phyloP scores from a whole-genome alignment of 148 eudicot species.

The Cornus florida region DNA sequence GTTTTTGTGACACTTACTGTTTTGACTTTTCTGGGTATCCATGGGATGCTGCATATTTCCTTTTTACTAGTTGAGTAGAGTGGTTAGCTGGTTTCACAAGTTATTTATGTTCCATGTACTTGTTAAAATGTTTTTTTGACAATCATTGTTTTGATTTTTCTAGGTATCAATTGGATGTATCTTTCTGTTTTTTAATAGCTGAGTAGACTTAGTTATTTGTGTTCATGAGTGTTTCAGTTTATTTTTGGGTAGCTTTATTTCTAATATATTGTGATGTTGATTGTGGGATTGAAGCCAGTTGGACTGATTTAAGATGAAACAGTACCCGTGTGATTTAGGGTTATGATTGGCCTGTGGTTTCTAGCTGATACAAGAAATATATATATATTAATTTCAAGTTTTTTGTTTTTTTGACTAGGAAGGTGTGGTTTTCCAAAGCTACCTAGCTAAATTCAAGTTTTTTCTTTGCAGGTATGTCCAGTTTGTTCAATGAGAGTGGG shows the following conservation, averaged over 20 bases:
- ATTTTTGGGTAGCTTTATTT: neutral
- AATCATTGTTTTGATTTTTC: neutral
- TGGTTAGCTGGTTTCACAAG: no score
- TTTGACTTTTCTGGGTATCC: no score
- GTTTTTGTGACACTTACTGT: no score
- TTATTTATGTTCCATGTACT: no score
- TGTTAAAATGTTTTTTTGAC: no score
- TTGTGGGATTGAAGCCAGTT: neutral
- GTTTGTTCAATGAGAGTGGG: slow-evolving; percentile 90
- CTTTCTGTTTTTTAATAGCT: no score
- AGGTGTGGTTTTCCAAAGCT: neutral
- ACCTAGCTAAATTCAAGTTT: neutral
- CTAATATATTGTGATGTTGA: neutral
- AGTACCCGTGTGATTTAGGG: neutral
- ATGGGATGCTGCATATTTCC: no score
- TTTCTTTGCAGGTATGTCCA: slow-evolving; percentile 83
- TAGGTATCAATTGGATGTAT: neutral
- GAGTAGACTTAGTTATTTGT: no score
- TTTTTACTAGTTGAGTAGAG: no score
- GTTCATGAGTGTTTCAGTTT: neutral
- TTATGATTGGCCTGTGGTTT: neutral
- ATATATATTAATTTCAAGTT: no score
- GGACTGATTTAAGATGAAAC: neutral
- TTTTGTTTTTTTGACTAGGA: neutral
- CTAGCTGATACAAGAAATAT: neutral